Conservation (phyloP, 1,284 basidiomycete species). For the Naganishia albida region DNA sequence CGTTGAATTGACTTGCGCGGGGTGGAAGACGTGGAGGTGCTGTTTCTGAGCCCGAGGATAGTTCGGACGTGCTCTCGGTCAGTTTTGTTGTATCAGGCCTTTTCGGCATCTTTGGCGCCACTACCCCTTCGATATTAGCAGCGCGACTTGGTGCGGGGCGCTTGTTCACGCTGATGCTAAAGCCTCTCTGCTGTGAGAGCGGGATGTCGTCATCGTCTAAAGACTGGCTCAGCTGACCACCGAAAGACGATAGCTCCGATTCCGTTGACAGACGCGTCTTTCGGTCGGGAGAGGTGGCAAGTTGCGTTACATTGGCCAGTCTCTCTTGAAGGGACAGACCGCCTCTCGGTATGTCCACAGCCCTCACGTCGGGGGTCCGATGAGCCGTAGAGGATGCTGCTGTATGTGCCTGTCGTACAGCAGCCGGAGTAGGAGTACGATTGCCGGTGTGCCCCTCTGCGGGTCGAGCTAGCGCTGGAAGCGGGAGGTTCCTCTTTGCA, state of each 20-base stretch:
- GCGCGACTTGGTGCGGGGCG: not conserved
- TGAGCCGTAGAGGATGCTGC: not conserved
- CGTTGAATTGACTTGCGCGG: not conserved
- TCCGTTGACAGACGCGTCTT: constrained; percentile 10
- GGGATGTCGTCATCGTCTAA: not conserved
- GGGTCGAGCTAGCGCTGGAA: not conserved
- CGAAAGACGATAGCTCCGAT: not conserved
- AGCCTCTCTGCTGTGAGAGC: not conserved
- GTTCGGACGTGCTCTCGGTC: too few species aligned
- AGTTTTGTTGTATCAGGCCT: too few species aligned
- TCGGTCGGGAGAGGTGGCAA: constrained; percentile 19
- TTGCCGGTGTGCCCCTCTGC: not conserved
- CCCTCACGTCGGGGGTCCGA: not conserved
- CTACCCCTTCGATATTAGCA: not conserved
- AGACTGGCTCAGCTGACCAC: constrained; percentile 1
- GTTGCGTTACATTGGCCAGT: constrained; percentile 18
- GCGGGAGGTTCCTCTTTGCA: constrained; percentile 42
- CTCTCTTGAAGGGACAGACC: constrained; percentile 19
- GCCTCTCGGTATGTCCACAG: constrained; percentile 7
- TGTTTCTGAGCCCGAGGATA: not conserved
- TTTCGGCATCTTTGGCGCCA: not conserved
- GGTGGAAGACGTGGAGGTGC: constrained; percentile 22
- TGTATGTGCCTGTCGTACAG: not conserved
- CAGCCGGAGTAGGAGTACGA: not conserved
- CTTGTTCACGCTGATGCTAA: not conserved